Evolutionary conservation across 257 asterid species (phyloP).

Genomic region (Anisodus acutangulus): DNA sequence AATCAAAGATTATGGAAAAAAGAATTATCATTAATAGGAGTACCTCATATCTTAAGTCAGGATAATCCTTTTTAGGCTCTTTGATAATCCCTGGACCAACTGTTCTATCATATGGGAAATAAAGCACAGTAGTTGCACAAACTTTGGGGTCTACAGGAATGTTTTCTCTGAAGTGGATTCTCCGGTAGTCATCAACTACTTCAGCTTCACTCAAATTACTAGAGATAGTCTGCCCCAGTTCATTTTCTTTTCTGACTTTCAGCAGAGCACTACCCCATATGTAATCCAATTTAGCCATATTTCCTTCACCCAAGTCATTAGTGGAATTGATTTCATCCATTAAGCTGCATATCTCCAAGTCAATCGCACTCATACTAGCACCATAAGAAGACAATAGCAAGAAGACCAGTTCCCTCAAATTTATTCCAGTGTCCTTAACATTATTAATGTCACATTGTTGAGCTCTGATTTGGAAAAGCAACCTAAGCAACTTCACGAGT

Average conservation of each 20-base stretch:
- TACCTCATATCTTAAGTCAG: slow-evolving; percentile 56
- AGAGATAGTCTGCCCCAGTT: slow-evolving; percentile 44
- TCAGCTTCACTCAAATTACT: slow-evolving; percentile 47
- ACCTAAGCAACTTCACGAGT: slow-evolving; percentile 76
- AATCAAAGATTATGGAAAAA: slow-evolving; percentile 8
- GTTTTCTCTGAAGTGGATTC: slow-evolving; percentile 72
- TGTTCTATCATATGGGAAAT: slow-evolving; percentile 67
- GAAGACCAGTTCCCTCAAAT: slow-evolving; percentile 63
- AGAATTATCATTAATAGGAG: slow-evolving; percentile 21
- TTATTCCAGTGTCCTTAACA: slow-evolving; percentile 60
- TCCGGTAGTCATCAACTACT: slow-evolving; percentile 53
- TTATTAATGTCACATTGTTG: slow-evolving; percentile 47
- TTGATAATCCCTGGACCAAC: slow-evolving; percentile 43
- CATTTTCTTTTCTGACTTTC: slow-evolving; percentile 58
- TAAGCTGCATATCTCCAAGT: slow-evolving; percentile 72
- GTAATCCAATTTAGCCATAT: slow-evolving; percentile 68
- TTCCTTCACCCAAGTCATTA: slow-evolving; percentile 59
- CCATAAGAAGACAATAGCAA: slow-evolving; percentile 74
- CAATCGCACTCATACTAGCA: slow-evolving; percentile 72
- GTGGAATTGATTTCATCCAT: slow-evolving; percentile 63
- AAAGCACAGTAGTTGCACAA: slow-evolving; percentile 78
- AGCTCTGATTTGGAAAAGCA: slow-evolving; percentile 57
- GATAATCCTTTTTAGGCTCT: slow-evolving; percentile 47
- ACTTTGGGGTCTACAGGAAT: slow-evolving; percentile 78
- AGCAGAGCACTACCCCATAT: slow-evolving; percentile 80